Evolutionary conservation across 768 basidiomycete species (phyloP).

Genomic region (Auricularia heimuer): DNA sequence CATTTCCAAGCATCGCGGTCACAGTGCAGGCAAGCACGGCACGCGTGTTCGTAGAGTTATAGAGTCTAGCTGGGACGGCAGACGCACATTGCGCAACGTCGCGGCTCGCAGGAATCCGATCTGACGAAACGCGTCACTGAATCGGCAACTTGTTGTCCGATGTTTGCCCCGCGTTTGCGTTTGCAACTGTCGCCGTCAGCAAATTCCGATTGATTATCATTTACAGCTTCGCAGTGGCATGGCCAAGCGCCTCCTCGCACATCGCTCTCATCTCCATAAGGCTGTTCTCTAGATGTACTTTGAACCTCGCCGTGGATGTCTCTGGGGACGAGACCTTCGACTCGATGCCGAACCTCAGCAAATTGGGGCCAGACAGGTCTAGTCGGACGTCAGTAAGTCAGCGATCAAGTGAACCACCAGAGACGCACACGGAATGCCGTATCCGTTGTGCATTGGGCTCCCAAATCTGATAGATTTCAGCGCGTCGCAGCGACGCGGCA

Average conservation of each 20-base stretch:
- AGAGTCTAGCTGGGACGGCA: no score
- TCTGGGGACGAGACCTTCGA: constrained; percentile 61
- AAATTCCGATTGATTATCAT: no score
- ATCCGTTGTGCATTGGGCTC: constrained; percentile 70
- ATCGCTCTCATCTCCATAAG: constrained; percentile 60
- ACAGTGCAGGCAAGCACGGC: no score
- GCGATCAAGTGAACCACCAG: neutral
- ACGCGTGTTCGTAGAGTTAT: no score
- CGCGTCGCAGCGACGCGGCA: neutral
- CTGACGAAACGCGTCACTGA: no score
- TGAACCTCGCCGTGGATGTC: constrained; percentile 67
- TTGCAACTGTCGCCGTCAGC: no score
- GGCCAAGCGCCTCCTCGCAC: constrained; percentile 27
- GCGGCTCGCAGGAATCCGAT: no score
- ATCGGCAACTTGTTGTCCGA: no score
- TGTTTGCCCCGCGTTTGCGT: no score
- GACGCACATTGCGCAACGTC: no score
- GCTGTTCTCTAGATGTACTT: constrained; percentile 47
- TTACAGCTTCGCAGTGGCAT: no score
- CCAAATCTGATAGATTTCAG: constrained; percentile 50
- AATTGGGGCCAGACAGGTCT: constrained; percentile 74
- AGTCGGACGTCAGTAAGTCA: constrained; percentile 10
- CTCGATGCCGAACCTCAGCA: constrained; percentile 90
- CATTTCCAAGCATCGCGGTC: no score
- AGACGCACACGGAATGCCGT: constrained; percentile 84